These are phyloP conservation scores for Rhodotorula sp. DNA, from an alignment of 1,284 basidiomycete species.

Conservation along the genomic window DNA sequence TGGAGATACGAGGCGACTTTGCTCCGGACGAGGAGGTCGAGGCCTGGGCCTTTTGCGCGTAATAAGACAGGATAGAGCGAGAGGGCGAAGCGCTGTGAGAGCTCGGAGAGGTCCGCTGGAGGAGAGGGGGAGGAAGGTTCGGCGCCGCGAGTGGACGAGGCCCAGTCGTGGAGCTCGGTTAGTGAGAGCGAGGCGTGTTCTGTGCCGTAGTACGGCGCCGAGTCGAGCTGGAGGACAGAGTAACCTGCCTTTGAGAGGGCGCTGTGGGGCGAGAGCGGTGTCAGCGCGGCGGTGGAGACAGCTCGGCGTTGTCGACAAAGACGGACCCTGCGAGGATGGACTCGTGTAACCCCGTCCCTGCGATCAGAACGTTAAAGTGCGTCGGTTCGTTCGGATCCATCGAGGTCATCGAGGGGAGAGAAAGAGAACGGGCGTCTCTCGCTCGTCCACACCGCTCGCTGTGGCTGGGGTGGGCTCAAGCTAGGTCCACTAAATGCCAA, in stretches of 20 bases:
- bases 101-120: constrained; percentile 54
- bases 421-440: background rate
- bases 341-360: constrained; percentile 69
- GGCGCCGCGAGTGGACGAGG: background rate
- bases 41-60: constrained; percentile 73
- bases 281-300: background rate
- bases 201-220: constrained; percentile 79
- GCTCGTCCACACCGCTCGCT: background rate
- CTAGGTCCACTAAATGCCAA: background rate
- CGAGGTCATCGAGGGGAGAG: background rate
- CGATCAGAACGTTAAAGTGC: constrained; percentile 73
- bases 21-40: constrained; percentile 75
- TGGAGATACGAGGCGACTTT: constrained; percentile 87
- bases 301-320: background rate
- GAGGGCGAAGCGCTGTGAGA: constrained; percentile 70
- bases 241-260: constrained; percentile 83
- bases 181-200: constrained; percentile 77
- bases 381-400: constrained; percentile 41
- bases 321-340: constrained; percentile 85
- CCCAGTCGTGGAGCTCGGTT: constrained; percentile 73
- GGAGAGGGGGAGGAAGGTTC: constrained; percentile 35
- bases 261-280: constrained; percentile 25
- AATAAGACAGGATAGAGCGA: constrained; percentile 80
- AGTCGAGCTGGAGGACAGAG: constrained; percentile 82
- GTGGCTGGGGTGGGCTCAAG: background rate